Conservation (phyloP, 1,284 basidiomycete species). For the Pseudomicrostroma phylloplanum region DNA sequence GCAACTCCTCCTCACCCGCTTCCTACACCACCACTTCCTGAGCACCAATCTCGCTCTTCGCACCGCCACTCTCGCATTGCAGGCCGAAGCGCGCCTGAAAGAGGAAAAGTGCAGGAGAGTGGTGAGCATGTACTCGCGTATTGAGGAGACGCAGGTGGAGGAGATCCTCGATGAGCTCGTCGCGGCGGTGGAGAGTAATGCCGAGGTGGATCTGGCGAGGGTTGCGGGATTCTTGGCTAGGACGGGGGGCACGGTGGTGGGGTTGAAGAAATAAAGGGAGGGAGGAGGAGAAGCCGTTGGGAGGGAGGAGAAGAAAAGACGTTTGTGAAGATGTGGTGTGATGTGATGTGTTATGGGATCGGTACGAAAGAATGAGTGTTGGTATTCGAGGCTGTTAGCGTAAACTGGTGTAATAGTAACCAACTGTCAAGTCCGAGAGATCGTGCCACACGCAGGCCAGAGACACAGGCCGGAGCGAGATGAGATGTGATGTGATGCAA, state of each 20-base stretch:
- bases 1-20: slow-evolving; percentile 31
- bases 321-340: too few species aligned
- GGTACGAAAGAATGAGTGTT: too few species aligned
- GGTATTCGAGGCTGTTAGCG: too few species aligned
- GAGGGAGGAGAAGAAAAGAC: too few species aligned
- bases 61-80: slow-evolving; percentile 57
- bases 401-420: too few species aligned
- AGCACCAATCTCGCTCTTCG: not conserved
- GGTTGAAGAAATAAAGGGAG: not conserved
- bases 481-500: too few species aligned
- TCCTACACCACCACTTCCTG: slow-evolving; percentile 19
- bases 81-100: slow-evolving; percentile 67
- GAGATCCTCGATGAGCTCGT: slow-evolving; percentile 80
- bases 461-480: too few species aligned
- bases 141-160: slow-evolving; percentile 80
- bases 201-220: slow-evolving; percentile 69
- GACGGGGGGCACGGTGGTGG: not conserved
- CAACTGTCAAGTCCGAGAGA: too few species aligned
- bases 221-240: slow-evolving; percentile 73
- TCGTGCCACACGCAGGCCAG: too few species aligned
- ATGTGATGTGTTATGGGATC: too few species aligned
- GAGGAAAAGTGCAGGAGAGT: slow-evolving; percentile 85
- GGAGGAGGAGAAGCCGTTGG: too few species aligned
- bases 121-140: slow-evolving; percentile 79
- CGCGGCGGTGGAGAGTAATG: slow-evolving; percentile 80